phyloP scores from a whole-genome alignment of 2,329 filamentous ascomycete genomes.

The Arthrobotrys musiformis region DNA sequence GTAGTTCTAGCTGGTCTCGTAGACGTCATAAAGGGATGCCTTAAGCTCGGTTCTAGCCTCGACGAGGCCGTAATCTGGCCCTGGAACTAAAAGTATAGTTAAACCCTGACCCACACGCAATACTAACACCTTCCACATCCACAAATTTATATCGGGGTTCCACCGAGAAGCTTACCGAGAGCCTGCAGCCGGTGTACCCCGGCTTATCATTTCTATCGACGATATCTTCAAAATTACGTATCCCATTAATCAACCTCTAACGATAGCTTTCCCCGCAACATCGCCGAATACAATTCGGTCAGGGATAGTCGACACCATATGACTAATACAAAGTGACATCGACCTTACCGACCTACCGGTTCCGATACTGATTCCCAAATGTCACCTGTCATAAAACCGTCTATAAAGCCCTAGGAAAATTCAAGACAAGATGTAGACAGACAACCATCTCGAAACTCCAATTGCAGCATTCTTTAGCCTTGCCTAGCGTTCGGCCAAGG shows the following conservation, averaged over 20 bases:
- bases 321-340: background rate
- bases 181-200: background rate
- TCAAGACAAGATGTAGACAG: background rate
- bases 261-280: no score
- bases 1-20: no score
- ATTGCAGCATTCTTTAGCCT: background rate
- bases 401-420: background rate
- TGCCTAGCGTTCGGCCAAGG: background rate
- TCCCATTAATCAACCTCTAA: no score
- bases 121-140: background rate
- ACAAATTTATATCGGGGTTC: background rate
- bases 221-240: constrained; percentile 4
- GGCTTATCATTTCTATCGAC: background rate
- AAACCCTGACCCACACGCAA: no score
- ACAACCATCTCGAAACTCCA: background rate
- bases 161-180: background rate
- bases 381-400: background rate
- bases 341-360: no score
- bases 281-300: background rate
- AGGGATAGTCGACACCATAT: background rate
- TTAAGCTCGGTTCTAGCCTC: no score
- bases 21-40: no score
- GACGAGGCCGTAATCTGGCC: no score
- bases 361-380: no score
- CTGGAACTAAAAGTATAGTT: no score